Percentiles rank a stretch among this genome's conserved stretches.
phyloP scores from a whole-genome alignment of 176 grass and related monocot species.

The Triticum dicoccoides region DNA sequence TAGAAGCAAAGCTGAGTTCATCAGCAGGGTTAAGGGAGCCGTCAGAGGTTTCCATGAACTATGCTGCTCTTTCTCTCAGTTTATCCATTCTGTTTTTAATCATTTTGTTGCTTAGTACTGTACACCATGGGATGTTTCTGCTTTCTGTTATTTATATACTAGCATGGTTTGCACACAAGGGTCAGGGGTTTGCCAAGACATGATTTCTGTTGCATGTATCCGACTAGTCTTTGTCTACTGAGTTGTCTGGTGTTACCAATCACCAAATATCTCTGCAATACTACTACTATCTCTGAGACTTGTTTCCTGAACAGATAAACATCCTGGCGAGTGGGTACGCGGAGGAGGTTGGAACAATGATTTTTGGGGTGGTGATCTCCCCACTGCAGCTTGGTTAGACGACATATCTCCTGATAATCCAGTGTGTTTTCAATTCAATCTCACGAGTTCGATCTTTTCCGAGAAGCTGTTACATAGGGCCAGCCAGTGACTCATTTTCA shows the following conservation, averaged over 20 bases:
- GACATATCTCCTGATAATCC: constrained; percentile 78
- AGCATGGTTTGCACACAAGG: too few species aligned
- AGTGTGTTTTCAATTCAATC: constrained; percentile 44
- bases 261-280: neutral
- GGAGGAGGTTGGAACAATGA: constrained; percentile 94
- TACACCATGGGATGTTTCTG: neutral
- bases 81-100: neutral
- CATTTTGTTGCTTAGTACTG: neutral
- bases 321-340: constrained; percentile 62
- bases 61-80: neutral
- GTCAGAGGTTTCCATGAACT: constrained; percentile 44
- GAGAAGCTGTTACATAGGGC: neutral
- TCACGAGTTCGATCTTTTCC: neutral
- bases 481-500: neutral
- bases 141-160: too few species aligned
- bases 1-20: constrained; percentile 66
- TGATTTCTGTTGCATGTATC: neutral
- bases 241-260: neutral
- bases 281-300: neutral
- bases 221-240: neutral
- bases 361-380: constrained; percentile 60
- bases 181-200: too few species aligned
- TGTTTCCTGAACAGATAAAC: constrained; percentile 48
- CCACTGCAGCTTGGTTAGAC: constrained; percentile 81
- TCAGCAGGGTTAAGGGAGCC: constrained; percentile 54